A percentile compares a stretch with the other conserved stretches of the same genome.
phyloP scores from a whole-genome alignment of 2,329 filamentous ascomycete species.

The Diaporthe longicolla region DNA sequence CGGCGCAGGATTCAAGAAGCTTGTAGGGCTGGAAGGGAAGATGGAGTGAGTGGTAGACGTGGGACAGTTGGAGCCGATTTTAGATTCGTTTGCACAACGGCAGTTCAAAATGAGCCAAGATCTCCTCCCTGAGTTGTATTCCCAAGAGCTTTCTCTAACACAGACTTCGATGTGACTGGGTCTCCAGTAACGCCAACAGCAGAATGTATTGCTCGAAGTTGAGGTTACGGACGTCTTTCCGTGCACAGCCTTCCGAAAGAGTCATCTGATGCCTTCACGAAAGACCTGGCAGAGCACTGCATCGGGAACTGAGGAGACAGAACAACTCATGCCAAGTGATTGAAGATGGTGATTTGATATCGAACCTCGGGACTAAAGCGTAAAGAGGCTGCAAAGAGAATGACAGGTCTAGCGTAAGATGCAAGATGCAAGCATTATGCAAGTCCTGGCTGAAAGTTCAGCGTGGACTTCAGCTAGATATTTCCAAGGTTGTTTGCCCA shows the following conservation, averaged over 20 bases:
- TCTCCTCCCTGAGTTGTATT: background rate
- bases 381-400: background rate
- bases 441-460: background rate
- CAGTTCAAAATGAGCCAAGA: background rate
- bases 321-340: background rate
- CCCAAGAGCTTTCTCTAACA: background rate
- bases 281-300: background rate
- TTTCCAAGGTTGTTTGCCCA: background rate
- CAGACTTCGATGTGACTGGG: background rate
- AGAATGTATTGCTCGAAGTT: background rate
- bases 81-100: background rate
- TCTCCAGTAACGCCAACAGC: background rate
- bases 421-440: slow-evolving; percentile 25
- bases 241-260: background rate
- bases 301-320: background rate
- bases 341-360: background rate
- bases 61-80: no score
- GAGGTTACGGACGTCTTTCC: background rate
- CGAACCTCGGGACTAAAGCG: background rate
- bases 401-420: slow-evolving; percentile 25
- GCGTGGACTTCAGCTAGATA: slow-evolving; percentile 4
- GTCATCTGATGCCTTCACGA: background rate
- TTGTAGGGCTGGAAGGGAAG: slow-evolving; percentile 6
- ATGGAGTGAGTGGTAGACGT: background rate
- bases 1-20: slow-evolving; percentile 1